phyloP scores from a whole-genome alignment of 192 early-diverging fungal genomes.

The Coemansia sp. region DNA sequence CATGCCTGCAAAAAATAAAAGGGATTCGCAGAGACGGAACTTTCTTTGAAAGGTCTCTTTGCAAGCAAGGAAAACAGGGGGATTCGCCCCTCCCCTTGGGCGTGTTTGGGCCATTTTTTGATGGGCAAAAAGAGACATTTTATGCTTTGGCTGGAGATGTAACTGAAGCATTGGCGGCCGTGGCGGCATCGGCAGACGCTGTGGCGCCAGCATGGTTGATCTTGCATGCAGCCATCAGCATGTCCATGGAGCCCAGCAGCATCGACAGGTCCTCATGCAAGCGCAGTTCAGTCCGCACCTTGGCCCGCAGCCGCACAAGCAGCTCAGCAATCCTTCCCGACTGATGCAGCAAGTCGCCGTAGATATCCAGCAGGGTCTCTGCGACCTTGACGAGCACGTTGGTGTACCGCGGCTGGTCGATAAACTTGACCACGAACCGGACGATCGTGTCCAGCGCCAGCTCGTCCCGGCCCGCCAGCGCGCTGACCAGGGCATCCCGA shows the following conservation, averaged over 20 bases:
- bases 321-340: conserved; percentile 79
- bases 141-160: no score
- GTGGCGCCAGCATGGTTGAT: conserved; percentile 29
- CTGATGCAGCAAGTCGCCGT: conserved; percentile 73
- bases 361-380: conserved; percentile 72
- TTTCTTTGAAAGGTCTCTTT: neutral
- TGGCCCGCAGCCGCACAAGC: conserved; percentile 61
- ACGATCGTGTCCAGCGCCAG: conserved; percentile 78
- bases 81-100: neutral
- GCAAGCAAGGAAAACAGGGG: neutral
- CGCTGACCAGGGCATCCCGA: conserved; percentile 73
- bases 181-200: neutral
- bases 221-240: conserved; percentile 57
- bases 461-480: conserved; percentile 87
- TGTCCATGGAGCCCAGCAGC: conserved; percentile 80
- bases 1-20: neutral
- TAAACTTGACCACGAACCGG: conserved; percentile 75
- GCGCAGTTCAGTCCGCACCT: conserved; percentile 75
- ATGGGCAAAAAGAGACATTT: neutral
- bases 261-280: conserved; percentile 76
- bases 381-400: conserved; percentile 75
- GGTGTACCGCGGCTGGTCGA: conserved; percentile 79
- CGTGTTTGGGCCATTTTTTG: neutral
- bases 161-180: neutral
- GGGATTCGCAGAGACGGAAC: conserved; percentile 1